phyloP scores from a whole-genome alignment of 768 basidiomycete species.

The Naematelia encephala region DNA sequence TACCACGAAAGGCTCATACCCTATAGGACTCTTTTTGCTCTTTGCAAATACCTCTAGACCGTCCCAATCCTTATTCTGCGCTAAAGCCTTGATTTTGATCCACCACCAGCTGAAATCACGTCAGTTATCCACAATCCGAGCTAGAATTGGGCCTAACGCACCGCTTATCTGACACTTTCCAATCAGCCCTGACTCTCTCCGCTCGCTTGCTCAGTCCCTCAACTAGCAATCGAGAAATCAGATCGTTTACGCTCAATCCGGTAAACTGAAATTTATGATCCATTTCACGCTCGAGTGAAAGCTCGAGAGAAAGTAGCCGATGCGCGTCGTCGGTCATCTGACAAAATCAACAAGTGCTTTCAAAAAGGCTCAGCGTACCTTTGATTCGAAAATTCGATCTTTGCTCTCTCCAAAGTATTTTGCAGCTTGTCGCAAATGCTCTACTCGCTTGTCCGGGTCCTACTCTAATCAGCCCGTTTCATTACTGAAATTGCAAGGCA shows the following conservation, averaged over 20 bases:
- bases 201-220: constrained; percentile 81
- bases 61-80: constrained; percentile 76
- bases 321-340: constrained; percentile 88
- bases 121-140: too few species aligned
- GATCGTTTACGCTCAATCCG: constrained; percentile 80
- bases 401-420: constrained; percentile 96
- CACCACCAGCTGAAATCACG: constrained; percentile 77
- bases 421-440: constrained; percentile 73
- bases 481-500: constrained; percentile 7
- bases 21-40: constrained; percentile 86
- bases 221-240: constrained; percentile 70
- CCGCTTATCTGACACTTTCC: constrained; percentile 94
- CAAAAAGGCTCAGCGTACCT: constrained; percentile 56
- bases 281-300: constrained; percentile 80
- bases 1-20: constrained; percentile 65
- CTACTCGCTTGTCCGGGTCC: constrained; percentile 70
- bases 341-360: not conserved
- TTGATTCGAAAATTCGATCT: constrained; percentile 83
- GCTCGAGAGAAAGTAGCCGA: constrained; percentile 72
- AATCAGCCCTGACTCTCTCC: constrained; percentile 82
- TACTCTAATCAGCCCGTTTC: constrained; percentile 42
- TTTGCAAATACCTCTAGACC: constrained; percentile 79
- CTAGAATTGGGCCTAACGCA: constrained; percentile 54
- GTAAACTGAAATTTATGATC: constrained; percentile 75
- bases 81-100: constrained; percentile 78